Base-by-base conservation (phyloP, 345 rosid species). In the Camelina laxa region DNA sequence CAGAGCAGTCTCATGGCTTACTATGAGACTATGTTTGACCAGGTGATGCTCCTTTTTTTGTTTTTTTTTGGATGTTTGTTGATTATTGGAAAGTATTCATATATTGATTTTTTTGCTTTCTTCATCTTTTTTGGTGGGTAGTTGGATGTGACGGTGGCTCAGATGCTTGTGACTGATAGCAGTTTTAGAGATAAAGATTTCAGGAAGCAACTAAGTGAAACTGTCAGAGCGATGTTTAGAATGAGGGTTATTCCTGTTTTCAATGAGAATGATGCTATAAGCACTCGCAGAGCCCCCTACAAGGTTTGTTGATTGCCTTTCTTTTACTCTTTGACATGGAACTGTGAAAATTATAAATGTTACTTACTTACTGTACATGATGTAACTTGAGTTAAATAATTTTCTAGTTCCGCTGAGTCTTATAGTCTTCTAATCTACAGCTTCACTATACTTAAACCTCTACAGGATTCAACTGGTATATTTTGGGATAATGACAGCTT, bases 401-500 rank as follows among this genome's bases (percentile, higher is more conserved):
- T 67, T 49, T 33, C 12, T 67, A 2, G 13, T 67, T 41, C 39
- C 27, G 33, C 20, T 20, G 8, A 45, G 21, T 44, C 14, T 24
- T 56, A 8, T 59, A 30, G 20, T 51, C 62, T 55, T 51, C 62
- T 55, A 63, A 62, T 4, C 4, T 51, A 60, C 50, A 44, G 61
- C 35, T 41, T 60, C 57, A 38, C 15, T 8, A 16, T 38, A 42
- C 39, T 65, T 5, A 31, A 38, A 57, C 41, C 47, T 57, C 64
- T 81, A 79, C 97, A 95, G 99, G 99, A 95, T 86, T 85, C 97
- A 51, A 92, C 97, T 67, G 99, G 99, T 74, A 96, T 96, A 81
- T 96, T 96, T 76, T 96, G 99, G 99, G 99, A 96, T 79, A 96
- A 96, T 80, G 99, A 96, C 76, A 96, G 99, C 80, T 89, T 96